phyloP scores from a whole-genome alignment of 176 grass and related monocot genomes.

The Oryza glaberrima region DNA sequence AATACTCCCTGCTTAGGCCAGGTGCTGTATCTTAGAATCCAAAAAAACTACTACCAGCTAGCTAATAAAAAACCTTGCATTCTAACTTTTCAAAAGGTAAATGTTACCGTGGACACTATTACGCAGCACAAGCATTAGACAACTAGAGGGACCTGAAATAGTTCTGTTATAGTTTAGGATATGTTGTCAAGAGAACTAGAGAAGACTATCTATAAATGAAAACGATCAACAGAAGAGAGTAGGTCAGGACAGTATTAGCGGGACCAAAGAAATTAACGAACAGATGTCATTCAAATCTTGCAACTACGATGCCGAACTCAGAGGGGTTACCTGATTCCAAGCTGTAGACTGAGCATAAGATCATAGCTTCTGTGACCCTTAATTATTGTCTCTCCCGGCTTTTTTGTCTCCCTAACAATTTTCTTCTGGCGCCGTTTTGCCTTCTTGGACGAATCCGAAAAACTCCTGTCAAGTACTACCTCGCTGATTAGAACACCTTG shows the following conservation, averaged over 20 bases:
- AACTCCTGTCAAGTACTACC: conserved; percentile 66
- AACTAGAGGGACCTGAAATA: neutral
- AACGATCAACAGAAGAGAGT: conserved; percentile 11
- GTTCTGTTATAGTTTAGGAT: neutral
- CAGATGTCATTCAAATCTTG: neutral
- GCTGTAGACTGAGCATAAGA: conserved; percentile 95
- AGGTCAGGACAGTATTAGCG: neutral
- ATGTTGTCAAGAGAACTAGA: neutral
- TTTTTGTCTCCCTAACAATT: conserved; percentile 79
- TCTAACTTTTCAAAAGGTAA: conserved; percentile 11
- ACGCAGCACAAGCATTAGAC: neutral
- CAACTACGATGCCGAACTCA: neutral
- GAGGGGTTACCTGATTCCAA: conserved; percentile 85
- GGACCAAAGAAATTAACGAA: neutral
- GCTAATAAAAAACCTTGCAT: conserved; percentile 27
- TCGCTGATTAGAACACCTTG: conserved; percentile 99
- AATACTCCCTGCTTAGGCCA: neutral
- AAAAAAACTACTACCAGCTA: neutral
- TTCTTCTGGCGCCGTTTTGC: conserved; percentile 76
- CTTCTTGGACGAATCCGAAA: conserved; percentile 77
- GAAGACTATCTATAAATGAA: conserved; percentile 26
- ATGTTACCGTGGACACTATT: neutral
- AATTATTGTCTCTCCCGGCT: conserved; percentile 86
- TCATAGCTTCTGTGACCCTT: conserved; percentile 98
- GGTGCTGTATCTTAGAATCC: neutral